Evolutionary conservation across 2,329 filamentous ascomycete genomes (phyloP), one percentile per base, ranked within the genome.

Genomic region (Mycosphaerella sp.): DNA sequence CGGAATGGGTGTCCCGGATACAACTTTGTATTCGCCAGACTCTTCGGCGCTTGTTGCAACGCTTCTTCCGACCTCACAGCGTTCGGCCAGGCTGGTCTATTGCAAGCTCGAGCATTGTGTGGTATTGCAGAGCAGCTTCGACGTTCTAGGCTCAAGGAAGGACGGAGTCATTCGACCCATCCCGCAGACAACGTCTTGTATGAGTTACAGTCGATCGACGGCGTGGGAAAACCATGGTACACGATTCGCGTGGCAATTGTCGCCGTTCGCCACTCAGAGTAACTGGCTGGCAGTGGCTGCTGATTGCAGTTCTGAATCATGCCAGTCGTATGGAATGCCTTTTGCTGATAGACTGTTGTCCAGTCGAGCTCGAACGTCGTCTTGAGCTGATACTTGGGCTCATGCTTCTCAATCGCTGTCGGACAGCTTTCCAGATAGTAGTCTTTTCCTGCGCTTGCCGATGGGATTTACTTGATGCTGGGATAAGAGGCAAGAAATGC

Each of bases 371-470:
- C 7, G 45, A 49, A 17, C 45, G 30, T 10, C 41, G 16, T 30
- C 48, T 28, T 6, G 48, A 41, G 21, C 48, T 50, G 34, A 50
- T 50, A 17, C 40, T 28, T 6, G 48, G 48, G 21, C 48, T 50
- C 21, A 50, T 50, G 13, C 40, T 44, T 27, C 45, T 50, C 18
- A 53, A 16, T 32, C 51, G 51, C 18, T 41, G 36, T n/a, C 47
- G 39, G 36, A 53, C 51, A n/a, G 51, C 46, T 18, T 41, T 53
- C 48, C 48, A 50, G 32, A 50, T 44, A 8, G n/a, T 50, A 12
- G 34, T 37, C 30, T 50, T 50, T 41, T 50, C 48, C 10, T 46
- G 41, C 6, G 34, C 27, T 30, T 42, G 48, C 6, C 48, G 34
- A n/a, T 39, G 40, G 2, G 41, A 44, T 25, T 40, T 44, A 30